These are phyloP conservation scores for Botrytis hyacinthi DNA, from an alignment of 2,329 filamentous ascomycete genomes.

Conservation along the genomic window DNA sequence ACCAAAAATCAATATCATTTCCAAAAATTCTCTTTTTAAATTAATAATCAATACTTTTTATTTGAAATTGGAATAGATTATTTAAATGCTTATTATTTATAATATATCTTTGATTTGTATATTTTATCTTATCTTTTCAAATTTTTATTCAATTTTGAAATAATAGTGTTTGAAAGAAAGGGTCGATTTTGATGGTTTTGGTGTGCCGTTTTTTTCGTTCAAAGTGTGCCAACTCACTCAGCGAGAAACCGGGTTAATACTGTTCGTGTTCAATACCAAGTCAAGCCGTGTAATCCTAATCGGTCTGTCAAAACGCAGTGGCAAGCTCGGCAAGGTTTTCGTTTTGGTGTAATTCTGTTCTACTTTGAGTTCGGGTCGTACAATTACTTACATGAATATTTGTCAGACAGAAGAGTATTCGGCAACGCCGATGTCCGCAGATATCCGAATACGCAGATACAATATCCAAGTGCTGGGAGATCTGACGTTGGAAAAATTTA, in stretches of 20 bases:
- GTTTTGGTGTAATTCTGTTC: neutral
- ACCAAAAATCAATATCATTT: too few relatives aligned
- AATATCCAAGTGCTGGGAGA: neutral
- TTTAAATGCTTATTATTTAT: too few relatives aligned
- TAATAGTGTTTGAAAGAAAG: too few relatives aligned
- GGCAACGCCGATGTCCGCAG: constrained; percentile 5
- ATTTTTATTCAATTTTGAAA: too few relatives aligned
- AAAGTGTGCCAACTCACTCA: neutral
- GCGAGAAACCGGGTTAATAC: neutral
- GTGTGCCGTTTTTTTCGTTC: too few relatives aligned
- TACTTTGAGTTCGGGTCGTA: neutral
- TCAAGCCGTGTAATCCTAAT: neutral
- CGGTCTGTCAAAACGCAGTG: neutral
- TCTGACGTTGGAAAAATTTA: neutral
- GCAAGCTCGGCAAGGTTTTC: neutral
- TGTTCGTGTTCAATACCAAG: neutral
- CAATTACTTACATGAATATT: neutral
- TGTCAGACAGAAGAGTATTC: neutral
- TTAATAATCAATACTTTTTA: too few relatives aligned
- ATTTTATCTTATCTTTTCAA: too few relatives aligned
- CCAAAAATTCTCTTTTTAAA: too few relatives aligned
- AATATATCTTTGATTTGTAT: too few relatives aligned
- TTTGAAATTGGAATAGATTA: too few relatives aligned
- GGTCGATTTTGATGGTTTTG: too few relatives aligned
- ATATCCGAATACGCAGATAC: neutral